Conservation (phyloP, 768 basidiomycete genomes). For the Macrolepiota fuliginosa region DNA sequence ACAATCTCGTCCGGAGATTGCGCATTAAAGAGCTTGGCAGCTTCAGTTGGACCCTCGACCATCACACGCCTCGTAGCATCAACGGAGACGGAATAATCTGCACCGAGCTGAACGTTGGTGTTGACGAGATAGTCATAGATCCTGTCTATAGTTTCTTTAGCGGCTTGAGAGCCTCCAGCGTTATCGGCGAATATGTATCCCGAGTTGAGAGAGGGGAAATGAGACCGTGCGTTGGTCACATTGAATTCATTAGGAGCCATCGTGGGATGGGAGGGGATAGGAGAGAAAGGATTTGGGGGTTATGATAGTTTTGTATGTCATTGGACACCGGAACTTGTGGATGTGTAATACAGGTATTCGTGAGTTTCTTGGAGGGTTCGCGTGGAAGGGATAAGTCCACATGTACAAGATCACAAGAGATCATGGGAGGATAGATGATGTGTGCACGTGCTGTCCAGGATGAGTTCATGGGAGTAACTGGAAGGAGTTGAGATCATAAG, state of each 20-base stretch:
- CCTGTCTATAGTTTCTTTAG: conserved; percentile 51
- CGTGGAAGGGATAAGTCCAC: conserved; percentile 4
- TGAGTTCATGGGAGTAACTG: too few relatives aligned
- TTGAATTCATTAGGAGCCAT: conserved; percentile 34
- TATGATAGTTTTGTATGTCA: background rate
- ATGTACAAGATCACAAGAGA: conserved; percentile 1
- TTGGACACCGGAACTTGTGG: background rate
- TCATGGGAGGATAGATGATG: background rate
- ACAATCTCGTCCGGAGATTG: conserved; percentile 59
- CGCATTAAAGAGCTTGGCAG: conserved; percentile 64
- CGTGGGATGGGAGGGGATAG: background rate
- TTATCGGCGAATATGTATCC: conserved; percentile 74
- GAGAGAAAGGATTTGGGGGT: background rate
- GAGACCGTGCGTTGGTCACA: conserved; percentile 48
- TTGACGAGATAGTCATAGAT: conserved; percentile 68
- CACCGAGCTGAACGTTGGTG: conserved; percentile 74
- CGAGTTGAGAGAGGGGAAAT: conserved; percentile 59
- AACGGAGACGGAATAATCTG: conserved; percentile 60
- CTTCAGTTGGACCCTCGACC: conserved; percentile 45
- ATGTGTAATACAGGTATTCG: background rate
- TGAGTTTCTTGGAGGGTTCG: background rate
- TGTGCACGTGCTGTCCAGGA: background rate
- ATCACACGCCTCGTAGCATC: conserved; percentile 48
- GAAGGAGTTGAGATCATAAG: too few relatives aligned
- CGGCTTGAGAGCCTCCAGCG: conserved; percentile 70